These are phyloP conservation scores for Bisporella sp. DNA, from an alignment of 2,329 filamentous ascomycete genomes.

Conservation along the genomic window DNA sequence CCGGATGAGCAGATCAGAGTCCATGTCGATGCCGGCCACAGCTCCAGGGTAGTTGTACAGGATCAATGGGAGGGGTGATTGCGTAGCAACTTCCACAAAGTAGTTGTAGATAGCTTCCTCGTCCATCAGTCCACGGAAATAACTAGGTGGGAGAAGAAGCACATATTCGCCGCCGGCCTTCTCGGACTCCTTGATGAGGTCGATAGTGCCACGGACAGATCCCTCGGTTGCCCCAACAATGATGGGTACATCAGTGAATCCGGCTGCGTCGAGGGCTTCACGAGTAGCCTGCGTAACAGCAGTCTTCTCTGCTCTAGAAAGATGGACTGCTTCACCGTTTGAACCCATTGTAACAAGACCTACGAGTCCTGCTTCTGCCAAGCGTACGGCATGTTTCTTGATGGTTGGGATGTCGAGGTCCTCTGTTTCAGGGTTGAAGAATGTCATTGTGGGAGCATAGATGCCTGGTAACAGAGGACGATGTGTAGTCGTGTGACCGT, in stretches of 20 bases:
- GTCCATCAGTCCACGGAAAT: constrained; percentile 68
- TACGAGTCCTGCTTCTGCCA: constrained; percentile 70
- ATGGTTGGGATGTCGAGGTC: constrained; percentile 75
- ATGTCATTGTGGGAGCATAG: constrained; percentile 86
- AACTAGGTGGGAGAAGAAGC: constrained; percentile 72
- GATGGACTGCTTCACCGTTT: constrained; percentile 84
- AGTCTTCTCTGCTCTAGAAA: constrained; percentile 69
- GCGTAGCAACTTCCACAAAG: constrained; percentile 60
- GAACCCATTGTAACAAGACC: constrained; percentile 85
- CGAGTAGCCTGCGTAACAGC: constrained; percentile 71
- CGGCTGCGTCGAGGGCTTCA: constrained; percentile 74
- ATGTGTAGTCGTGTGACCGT: constrained; percentile 32
- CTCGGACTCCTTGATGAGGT: constrained; percentile 60
- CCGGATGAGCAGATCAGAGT: constrained; percentile 77
- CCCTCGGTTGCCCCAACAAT: constrained; percentile 78
- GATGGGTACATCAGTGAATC: constrained; percentile 68
- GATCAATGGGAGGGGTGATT: constrained; percentile 68
- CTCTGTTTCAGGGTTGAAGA: constrained; percentile 78
- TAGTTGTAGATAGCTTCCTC: constrained; percentile 70
- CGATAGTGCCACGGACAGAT: constrained; percentile 73
- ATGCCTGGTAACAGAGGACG: constrained; percentile 70
- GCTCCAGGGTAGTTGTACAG: constrained; percentile 90
- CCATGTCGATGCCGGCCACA: constrained; percentile 81
- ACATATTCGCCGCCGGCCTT: constrained; percentile 72
- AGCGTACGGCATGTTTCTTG: constrained; percentile 72